Evolutionary conservation across 73 alveolate genomes (phyloP).

Genomic region (Effrenium voratum): DNA sequence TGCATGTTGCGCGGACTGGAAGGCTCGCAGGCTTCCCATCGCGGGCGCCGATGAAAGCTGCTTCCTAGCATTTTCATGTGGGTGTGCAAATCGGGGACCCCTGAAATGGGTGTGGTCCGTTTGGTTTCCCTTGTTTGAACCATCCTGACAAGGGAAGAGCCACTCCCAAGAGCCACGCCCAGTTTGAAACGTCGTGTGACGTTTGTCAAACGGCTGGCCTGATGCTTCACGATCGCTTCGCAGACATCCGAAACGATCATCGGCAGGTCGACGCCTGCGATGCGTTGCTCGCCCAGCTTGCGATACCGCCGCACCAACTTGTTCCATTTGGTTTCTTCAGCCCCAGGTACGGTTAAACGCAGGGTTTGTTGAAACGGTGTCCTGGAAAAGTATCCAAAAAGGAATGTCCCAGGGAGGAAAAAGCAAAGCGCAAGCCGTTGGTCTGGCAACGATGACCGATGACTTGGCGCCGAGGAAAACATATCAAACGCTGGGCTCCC

Average conservation of each 20-base stretch:
- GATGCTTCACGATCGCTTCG: constrained; percentile 71
- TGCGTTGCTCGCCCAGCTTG: no score
- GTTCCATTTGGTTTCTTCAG: no score
- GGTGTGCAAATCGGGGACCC: neutral
- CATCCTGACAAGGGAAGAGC: neutral
- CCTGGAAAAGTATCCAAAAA: no score
- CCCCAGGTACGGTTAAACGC: no score
- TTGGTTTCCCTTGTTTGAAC: neutral
- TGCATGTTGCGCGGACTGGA: no score
- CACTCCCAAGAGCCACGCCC: neutral
- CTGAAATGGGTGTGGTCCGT: neutral
- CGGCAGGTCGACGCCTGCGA: constrained; percentile 76
- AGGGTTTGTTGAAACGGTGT: no score
- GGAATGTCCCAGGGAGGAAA: no score
- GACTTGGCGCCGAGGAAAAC: no score
- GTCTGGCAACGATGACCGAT: no score
- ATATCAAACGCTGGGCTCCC: neutral
- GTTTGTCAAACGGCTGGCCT: neutral
- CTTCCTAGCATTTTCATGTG: neutral
- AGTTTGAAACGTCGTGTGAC: neutral
- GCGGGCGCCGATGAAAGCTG: neutral
- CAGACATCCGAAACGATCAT: constrained; percentile 74
- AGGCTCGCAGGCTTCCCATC: neutral
- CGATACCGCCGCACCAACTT: no score
- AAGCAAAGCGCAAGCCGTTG: no score